Conservation (phyloP, 163 green algal genomes). For the Botryococcus braunii region DNA sequence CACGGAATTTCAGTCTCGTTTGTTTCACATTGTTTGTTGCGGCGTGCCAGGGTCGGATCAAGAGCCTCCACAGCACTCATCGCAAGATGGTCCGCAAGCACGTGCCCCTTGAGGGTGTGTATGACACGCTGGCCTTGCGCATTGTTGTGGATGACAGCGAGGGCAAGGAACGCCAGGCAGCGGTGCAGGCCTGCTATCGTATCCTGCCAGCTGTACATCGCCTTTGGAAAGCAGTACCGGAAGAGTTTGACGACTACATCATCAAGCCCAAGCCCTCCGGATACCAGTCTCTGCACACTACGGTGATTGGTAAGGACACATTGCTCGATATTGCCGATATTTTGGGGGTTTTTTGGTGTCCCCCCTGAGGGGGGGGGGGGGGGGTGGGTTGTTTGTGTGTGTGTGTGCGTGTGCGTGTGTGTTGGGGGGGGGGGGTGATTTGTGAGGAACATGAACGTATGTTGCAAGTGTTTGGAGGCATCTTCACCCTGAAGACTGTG, state of each 20-base stretch:
- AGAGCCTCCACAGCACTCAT: constrained; percentile 58
- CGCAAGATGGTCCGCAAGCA: constrained; percentile 72
- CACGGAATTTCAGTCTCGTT: too few relatives aligned
- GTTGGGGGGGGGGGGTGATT: too few relatives aligned
- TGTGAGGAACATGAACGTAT: too few relatives aligned
- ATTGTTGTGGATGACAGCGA: constrained; percentile 64
- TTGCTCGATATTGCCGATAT: too few relatives aligned
- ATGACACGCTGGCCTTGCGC: constrained; percentile 66
- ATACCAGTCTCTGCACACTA: constrained; percentile 81
- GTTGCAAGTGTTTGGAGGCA: not conserved
- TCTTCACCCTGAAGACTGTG: not conserved
- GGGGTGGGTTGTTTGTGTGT: too few relatives aligned
- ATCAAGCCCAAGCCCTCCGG: constrained; percentile 68
- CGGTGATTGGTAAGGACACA: constrained; percentile 28
- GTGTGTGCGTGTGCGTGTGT: too few relatives aligned
- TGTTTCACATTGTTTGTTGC: constrained; percentile 1
- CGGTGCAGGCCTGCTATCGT: constrained; percentile 61
- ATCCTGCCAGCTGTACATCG: constrained; percentile 63
- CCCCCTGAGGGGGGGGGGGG: too few relatives aligned
- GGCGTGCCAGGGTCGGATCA: constrained; percentile 63
- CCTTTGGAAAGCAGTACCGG: constrained; percentile 62
- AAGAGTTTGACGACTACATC: constrained; percentile 81
- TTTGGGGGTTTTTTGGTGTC: too few relatives aligned
- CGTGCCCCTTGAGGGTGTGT: constrained; percentile 56
- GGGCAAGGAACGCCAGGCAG: constrained; percentile 32